A percentile compares a stretch with the other conserved stretches of the same genome.
phyloP scores from a whole-genome alignment of 305 asterid species.

The Withania somnifera region DNA sequence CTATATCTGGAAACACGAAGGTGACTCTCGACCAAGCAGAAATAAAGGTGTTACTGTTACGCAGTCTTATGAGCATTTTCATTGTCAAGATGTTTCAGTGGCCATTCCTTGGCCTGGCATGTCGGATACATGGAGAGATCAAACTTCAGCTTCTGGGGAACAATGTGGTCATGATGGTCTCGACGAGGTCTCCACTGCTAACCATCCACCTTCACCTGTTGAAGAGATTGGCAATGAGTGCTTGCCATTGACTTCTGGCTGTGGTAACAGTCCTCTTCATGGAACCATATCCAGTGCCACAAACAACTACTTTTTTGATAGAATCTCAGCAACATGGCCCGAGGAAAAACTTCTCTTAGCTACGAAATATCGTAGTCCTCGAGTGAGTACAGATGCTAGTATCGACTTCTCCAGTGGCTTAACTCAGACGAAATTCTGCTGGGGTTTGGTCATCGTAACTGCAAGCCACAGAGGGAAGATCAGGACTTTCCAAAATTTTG shows the following conservation, averaged over 20 bases:
- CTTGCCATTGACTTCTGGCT: slow-evolving; percentile 40
- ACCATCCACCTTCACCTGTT: slow-evolving; percentile 55
- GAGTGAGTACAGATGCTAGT: slow-evolving; percentile 24
- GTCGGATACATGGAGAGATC: slow-evolving; percentile 33
- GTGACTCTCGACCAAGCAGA: slow-evolving; percentile 71
- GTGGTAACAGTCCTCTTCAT: slow-evolving; percentile 50
- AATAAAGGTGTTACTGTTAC: slow-evolving; percentile 71
- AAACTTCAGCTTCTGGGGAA: slow-evolving; percentile 22
- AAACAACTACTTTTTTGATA: slow-evolving; percentile 59
- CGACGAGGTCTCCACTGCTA: slow-evolving; percentile 43
- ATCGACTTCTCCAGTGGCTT: slow-evolving; percentile 54
- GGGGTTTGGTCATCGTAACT: slow-evolving; percentile 93
- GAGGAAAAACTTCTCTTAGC: slow-evolving; percentile 68
- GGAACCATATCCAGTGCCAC: slow-evolving; percentile 48
- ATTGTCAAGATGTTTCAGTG: slow-evolving; percentile 83
- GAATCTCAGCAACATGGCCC: slow-evolving; percentile 79
- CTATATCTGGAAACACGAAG: slow-evolving; percentile 88
- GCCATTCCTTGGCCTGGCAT: slow-evolving; percentile 97
- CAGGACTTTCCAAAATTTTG: slow-evolving; percentile 83
- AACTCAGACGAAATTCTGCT: slow-evolving; percentile 52
- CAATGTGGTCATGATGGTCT: slow-evolving; percentile 29
- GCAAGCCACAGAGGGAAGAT: slow-evolving; percentile 91
- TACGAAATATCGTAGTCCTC: slow-evolving; percentile 49
- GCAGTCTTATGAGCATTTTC: slow-evolving; percentile 70
- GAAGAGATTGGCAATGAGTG: slow-evolving; percentile 44